Evolutionary conservation across 352 stramenopile species (phyloP), one percentile per base, ranked within the genome.

Genomic region (Phytopythium boreale): DNA sequence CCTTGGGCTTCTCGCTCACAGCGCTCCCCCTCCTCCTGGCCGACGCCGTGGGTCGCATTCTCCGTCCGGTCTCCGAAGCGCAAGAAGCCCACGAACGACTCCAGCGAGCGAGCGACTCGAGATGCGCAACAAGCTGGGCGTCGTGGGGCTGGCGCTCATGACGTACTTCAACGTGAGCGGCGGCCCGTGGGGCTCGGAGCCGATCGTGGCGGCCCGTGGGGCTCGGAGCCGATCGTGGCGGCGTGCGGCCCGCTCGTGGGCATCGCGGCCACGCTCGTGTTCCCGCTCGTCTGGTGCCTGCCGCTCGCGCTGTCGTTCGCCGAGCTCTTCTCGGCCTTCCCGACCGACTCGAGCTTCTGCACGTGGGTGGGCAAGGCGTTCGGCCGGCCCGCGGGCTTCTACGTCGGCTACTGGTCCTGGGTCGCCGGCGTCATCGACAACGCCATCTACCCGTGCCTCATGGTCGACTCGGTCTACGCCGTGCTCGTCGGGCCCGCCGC

Each of bases 371-470:
- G 85, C 36, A 74, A 84, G 29, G 84, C 83, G 19, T 95, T 95
- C 69, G 87, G 84, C 9, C 75, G 80, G 24, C 85, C 87, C 63
- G 91, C 90, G 88, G 88, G 85, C 59, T 96, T 96, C 70, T 80
- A 93, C 46, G 80, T 92, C 31, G 86, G 84, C 44, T 95, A 78
- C 56, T 95, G 85, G 88, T 92, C 76, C 55, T 96, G 87, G 87
- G 80, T 88, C 29, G 75, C 78, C 7, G 83, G 79, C 26, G 82
- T 94, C 58, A 93, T 94, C 61, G 87, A 94, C 71, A 93, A 91
- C 44, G 82, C 85, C 52, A 92, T 93, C 72, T 95, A 94, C 59
- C 87, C 87, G 10, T 89, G 84, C 59, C 68, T 96, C 2, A 89
- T 92, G 47, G 86, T 92, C 44, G 85, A 94, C 69, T 90, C 84